phyloP scores from a whole-genome alignment of 805 yeast species.

The Dipodascus geniculatus region DNA sequence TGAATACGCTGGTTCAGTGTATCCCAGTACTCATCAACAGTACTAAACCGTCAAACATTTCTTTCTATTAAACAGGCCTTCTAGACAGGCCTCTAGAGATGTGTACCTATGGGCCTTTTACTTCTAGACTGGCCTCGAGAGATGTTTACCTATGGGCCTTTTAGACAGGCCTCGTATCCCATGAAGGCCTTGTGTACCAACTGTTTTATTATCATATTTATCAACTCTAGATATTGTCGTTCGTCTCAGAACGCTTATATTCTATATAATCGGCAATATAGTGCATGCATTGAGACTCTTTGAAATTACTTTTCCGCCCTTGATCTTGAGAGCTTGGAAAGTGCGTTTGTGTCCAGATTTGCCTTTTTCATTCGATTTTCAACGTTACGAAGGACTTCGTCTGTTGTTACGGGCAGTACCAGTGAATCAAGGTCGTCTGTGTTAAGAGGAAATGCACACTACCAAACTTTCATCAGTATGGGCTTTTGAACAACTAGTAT shows the following conservation, averaged over 20 bases:
- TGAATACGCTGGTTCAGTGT: conserved; percentile 27
- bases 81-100: no score
- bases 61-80: no score
- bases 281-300: neutral
- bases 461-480: neutral
- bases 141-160: no score
- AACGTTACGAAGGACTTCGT: conserved; percentile 5
- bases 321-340: neutral
- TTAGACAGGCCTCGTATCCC: no score
- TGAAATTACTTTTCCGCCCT: neutral
- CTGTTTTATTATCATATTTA: no score
- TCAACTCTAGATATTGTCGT: neutral
- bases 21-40: conserved; percentile 5
- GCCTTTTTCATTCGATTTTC: conserved; percentile 7
- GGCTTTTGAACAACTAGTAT: neutral
- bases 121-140: no score
- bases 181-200: no score
- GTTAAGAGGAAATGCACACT: conserved; percentile 12
- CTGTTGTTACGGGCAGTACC: conserved; percentile 3
- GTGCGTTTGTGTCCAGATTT: neutral
- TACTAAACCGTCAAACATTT: no score
- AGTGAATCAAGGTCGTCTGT: neutral
- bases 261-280: neutral
- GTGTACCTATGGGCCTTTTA: no score
- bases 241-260: neutral